Evolutionary conservation across 2,329 filamentous ascomycete species (phyloP), one percentile per base, ranked within the genome.

Genomic region (Cladosporium oxysporum): DNA sequence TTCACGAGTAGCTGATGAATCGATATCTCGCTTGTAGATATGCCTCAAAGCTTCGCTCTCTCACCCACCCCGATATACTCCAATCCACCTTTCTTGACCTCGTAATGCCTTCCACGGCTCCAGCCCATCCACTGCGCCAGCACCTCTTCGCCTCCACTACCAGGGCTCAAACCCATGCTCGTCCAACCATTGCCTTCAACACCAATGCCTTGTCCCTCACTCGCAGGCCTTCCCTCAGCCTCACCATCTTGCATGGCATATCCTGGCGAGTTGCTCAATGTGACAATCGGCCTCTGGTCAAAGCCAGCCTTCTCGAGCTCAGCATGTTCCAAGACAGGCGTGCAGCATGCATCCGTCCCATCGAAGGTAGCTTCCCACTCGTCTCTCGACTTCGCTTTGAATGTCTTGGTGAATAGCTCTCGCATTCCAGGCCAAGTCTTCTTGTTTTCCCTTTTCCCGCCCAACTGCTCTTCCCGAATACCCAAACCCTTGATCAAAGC

Each of bases 341-440:
- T 92, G 69, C 90, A 92, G 77, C 94, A 98, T 1, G 94, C 94
- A 79, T 98, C 94, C 0, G 91, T 95, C 12, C 91, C 91, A 76
- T 96, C 91, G 76, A 97, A 98, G 6, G 96, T 81, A 3, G 67
- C 76, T 78, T 97, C 94, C 94, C 94, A 98, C 76, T 96, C 90
- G 0, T 78, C 75, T 37, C 93, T 84, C 5, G 90, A 90, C 79
- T 88, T 92, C 53, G 81, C 78, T 76, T 83, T 87, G 77, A 98
- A 97, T 0, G 81, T 82, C 3, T 75, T 75, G 2, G 83, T 84
- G 70, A 96, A 90, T 2, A 87, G 75, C 0, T 78, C 73, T 60
- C 84, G 83, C 71, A 97, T 82, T 57, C 82, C 84, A 0, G 87
- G 85, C 93, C 93, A 97, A 26, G 83, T 84, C 1, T 71, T 79